These are phyloP conservation scores for Davidsoniella eucalypti DNA, from an alignment of 2,329 filamentous ascomycete genomes.

Conservation along the genomic window DNA sequence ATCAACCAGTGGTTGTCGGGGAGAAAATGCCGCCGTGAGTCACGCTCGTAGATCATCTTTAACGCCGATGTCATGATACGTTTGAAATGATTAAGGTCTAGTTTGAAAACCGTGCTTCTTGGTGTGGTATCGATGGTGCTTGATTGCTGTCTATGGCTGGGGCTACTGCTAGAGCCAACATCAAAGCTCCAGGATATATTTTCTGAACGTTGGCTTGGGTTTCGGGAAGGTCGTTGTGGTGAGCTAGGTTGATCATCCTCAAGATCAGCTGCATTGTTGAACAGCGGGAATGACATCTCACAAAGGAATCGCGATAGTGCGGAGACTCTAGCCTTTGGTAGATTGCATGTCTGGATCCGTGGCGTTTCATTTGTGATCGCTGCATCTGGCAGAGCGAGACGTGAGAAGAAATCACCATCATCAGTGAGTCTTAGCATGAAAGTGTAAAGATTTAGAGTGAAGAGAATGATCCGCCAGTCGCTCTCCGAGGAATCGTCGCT, in stretches of 20 bases:
- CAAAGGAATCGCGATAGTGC: slow-evolving; percentile 71
- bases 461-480: slow-evolving; percentile 76
- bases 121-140: too few species aligned
- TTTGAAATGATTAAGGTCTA: slow-evolving; percentile 65
- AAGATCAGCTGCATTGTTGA: slow-evolving; percentile 58
- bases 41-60: slow-evolving; percentile 80
- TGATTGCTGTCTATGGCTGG: background rate
- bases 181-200: background rate
- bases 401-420: slow-evolving; percentile 82
- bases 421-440: slow-evolving; percentile 88
- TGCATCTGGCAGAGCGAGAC: slow-evolving; percentile 23
- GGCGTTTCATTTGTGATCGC: slow-evolving; percentile 23
- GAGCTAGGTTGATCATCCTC: background rate
- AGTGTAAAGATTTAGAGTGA: slow-evolving; percentile 88
- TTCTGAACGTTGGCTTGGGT: background rate
- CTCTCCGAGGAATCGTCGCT: slow-evolving; percentile 19
- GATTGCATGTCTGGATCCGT: slow-evolving; percentile 43
- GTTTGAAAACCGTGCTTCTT: slow-evolving; percentile 12
- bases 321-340: slow-evolving; percentile 56
- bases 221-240: background rate
- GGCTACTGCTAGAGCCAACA: background rate
- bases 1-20: slow-evolving; percentile 85
- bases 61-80: slow-evolving; percentile 65
- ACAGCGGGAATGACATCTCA: slow-evolving; percentile 74
- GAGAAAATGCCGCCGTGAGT: slow-evolving; percentile 74